Percentiles rank a stretch among this genome's conserved stretches.
Evolutionary conservation across 345 rosid genomes (phyloP).

Genomic region (Syzygium oleosum): DNA sequence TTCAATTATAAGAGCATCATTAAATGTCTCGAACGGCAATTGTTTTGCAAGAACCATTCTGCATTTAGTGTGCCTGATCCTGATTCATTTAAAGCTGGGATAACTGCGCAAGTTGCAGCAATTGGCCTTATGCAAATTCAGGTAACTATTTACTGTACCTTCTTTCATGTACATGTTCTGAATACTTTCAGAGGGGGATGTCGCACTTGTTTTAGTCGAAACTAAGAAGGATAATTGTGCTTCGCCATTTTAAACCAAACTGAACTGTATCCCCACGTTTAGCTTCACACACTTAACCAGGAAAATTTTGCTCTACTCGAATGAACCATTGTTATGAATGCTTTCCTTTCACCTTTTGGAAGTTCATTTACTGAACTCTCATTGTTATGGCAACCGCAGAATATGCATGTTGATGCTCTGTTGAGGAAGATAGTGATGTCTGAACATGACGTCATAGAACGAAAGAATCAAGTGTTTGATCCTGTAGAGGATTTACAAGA

Average conservation of each 20-base stretch:
- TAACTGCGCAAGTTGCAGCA: slow-evolving; percentile 17
- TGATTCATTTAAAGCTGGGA: slow-evolving; percentile 8
- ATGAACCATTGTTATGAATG: background rate
- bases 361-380: background rate
- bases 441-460: background rate
- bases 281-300: background rate
- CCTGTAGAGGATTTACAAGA: slow-evolving; percentile 20
- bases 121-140: slow-evolving; percentile 9
- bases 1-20: slow-evolving; percentile 7
- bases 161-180: no score
- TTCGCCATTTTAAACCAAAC: background rate
- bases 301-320: background rate
- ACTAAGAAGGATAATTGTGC: background rate
- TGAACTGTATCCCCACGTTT: background rate
- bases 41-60: slow-evolving; percentile 6
- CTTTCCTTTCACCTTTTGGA: background rate
- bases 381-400: slow-evolving; percentile 10
- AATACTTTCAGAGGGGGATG: background rate
- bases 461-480: slow-evolving; percentile 15
- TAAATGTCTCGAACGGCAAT: background rate
- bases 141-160: background rate
- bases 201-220: background rate
- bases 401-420: background rate
- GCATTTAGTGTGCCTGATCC: background rate
- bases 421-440: background rate